Base-by-base conservation (phyloP, 2,329 filamentous ascomycete genomes). In the Fusarium verrucosum region DNA sequence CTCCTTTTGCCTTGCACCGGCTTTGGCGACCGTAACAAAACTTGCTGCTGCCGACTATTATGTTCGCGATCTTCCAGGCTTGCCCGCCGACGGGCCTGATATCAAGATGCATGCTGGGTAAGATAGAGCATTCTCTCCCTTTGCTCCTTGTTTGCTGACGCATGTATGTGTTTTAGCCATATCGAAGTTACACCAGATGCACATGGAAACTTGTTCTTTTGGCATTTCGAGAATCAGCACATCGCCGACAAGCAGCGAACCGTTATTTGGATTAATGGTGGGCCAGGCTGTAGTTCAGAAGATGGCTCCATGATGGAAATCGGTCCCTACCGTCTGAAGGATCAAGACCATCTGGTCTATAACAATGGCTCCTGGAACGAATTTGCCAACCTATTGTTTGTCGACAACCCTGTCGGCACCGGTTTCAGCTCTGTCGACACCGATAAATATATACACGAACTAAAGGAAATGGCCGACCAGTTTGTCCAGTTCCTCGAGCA, bases 31-130 rank as follows among this genome's bases (percentile, higher is more conserved):
- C 7, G n/a, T 33, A 58, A 76, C 69, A 20, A 73, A 74, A 20
- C 66, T 70, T 25, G 67, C 71, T 44, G 76, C 80, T 19, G 92
- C 89, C 28, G 94, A 99, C 77, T 99, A 97, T 78, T 98, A 90
- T 79, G 90, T 99, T 50, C 88, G 87, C 71, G 87, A 89, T 10
- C 83, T 99, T 19, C 95, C 95, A 7, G 95, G 96, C 28, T 88
- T 91, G 52, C 94, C 96, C 10, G 83, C 87, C 14, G 68, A 90
- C 50, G 70, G 87, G 19, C 89, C 92, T 33, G 79, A 92, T 61
- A 80, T 97, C 73, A 97, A 97, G 83, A 98, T 98, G 94, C 95
- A 98, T 84, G 94, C 95, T 81, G 95, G 95, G 92, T 97, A 82
- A 82, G 90, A 79, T 22, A 38, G 26, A 20, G 40, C 25, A 13